Evolutionary conservation across 2,329 filamentous ascomycete species (phyloP).

Genomic region (Aspergillus sp.): DNA sequence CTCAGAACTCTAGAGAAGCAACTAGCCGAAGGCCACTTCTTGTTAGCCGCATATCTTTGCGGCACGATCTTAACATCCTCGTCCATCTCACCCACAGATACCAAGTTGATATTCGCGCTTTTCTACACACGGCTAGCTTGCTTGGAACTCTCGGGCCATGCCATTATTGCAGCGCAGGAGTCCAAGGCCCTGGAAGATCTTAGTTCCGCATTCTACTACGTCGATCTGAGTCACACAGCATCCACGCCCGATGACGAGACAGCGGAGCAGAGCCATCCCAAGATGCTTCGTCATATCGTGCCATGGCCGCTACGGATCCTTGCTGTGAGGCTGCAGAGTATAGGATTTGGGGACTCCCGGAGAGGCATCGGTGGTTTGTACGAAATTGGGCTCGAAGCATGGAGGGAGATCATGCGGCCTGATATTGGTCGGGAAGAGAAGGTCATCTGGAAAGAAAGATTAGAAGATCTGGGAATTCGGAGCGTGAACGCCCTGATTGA

Average conservation of each 20-base stretch:
- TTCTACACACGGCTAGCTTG: constrained; percentile 76
- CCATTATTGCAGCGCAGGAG: constrained; percentile 58
- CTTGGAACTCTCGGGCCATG: constrained; percentile 68
- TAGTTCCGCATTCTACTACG: constrained; percentile 47
- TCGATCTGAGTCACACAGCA: constrained; percentile 19
- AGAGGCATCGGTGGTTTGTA: constrained; percentile 85
- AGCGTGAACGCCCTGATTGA: constrained; percentile 47
- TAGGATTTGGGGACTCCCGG: constrained; percentile 76
- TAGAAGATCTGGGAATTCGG: constrained; percentile 64
- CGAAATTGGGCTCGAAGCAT: constrained; percentile 72
- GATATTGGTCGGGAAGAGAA: constrained; percentile 47
- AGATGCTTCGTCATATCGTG: constrained; percentile 62
- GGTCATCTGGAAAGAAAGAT: constrained; percentile 60
- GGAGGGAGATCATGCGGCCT: constrained; percentile 50
- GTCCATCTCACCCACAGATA: constrained; percentile 42
- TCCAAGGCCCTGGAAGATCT: constrained; percentile 56
- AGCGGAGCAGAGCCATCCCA: constrained; percentile 53
- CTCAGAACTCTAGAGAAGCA: constrained; percentile 52
- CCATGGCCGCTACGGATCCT: constrained; percentile 84
- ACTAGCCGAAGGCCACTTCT: constrained; percentile 66
- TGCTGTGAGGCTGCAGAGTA: constrained; percentile 71
- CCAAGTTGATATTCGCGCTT: constrained; percentile 62
- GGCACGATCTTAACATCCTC: constrained; percentile 37
- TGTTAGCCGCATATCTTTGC: constrained; percentile 57
- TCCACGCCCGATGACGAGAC: constrained; percentile 37